Base-by-base conservation (phyloP, 192 early-diverging fungal genomes). In the Coemansia aciculifera region DNA sequence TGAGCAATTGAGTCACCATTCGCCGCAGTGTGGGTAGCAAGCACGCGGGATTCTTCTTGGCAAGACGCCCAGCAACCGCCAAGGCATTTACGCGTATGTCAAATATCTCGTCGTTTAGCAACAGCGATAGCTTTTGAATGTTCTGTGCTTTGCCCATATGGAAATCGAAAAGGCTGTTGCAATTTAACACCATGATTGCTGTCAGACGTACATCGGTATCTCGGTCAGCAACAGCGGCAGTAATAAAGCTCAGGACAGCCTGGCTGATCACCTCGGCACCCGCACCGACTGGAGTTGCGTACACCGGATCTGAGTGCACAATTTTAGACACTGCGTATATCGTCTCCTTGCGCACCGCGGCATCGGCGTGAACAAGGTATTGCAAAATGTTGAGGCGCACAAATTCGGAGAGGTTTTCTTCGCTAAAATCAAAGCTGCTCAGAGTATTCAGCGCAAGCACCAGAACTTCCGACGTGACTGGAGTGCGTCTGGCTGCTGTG, bases 21-120 rank as follows among this genome's bases (percentile, higher is more conserved):
- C 95, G 96, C 46, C 96, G 86, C 17, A 99, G 83, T 0, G 92
- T 92, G 13, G 97, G 96, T 88, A 96, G 89, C n/a, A 97, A 91
- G 66, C 94, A 94, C 3, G 96, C 97, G 9, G 97, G 95, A 68
- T 99, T 99, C 74, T 89, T 89, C 7, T 89, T 81, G n/a, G 92
- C 89, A 24, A 99, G 84, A 21, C 97, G 87, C 6, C 97, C 97
- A 46, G 98, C 91, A 44, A 95, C 91, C 0, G 84, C 75, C 44
- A 99, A 89, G 4, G 94, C 90, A 19, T 90, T 85, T 66, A 94
- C 90, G 13, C 94, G 89, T 66, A 97, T 92, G 9, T 87, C 87
- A 85, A 97, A 98, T 2, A 90, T 85, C 76, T 96, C 95, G 77
- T 99, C 97, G 65, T 96, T 97, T 59, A 98, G 71, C 5, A 95